Conservation (phyloP, 2,329 filamentous ascomycete species). For the Xylaria sp. region DNA sequence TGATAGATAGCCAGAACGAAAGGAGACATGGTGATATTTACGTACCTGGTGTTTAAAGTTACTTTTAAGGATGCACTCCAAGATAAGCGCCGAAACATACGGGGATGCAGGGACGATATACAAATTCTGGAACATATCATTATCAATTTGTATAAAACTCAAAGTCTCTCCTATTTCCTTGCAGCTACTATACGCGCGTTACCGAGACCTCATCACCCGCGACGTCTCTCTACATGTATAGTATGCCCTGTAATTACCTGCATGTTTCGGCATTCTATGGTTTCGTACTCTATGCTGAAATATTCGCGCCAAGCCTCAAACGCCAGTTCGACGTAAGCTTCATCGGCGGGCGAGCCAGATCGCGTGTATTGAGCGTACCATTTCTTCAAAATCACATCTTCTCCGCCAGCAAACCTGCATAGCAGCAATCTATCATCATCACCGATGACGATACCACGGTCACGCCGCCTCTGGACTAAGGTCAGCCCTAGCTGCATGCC, state of each 20-base stretch:
- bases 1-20: no score
- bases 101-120: no score
- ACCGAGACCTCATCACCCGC: not conserved
- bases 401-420: not conserved
- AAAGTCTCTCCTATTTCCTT: no score
- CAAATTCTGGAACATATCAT: no score
- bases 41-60: no score
- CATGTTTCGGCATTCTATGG: slow-evolving; percentile 8
- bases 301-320: slow-evolving; percentile 5
- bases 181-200: no score
- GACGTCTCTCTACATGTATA: not conserved
- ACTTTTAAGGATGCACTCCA: no score
- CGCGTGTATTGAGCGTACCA: not conserved
- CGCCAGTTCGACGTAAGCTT: slow-evolving; percentile 1
- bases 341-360: not conserved
- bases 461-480: not conserved
- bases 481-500: slow-evolving; percentile 13
- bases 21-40: no score
- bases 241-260: not conserved
- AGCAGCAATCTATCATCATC: not conserved
- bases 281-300: not conserved
- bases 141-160: no score
- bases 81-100: no score
- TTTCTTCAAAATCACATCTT: not conserved
- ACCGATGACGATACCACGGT: slow-evolving; percentile 18